Percentiles rank a stretch among this genome's conserved stretches.
Conservation (phyloP, 371 early-diverging fungal genomes). For the Mortierella sp. region DNA sequence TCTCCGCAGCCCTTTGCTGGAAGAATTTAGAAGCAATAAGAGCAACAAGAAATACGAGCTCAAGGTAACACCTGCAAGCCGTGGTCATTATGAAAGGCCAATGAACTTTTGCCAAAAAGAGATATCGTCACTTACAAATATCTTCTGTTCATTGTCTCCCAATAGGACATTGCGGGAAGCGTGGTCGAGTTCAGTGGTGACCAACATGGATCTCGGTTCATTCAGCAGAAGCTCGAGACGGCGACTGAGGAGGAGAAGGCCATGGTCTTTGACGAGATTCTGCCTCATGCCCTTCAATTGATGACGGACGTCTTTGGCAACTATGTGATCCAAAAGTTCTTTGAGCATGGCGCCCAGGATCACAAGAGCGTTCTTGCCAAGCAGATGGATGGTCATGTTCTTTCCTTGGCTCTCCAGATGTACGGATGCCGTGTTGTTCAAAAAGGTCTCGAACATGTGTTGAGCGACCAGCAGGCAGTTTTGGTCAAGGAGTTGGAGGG, state of each 20-base stretch:
- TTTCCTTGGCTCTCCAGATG: conserved; percentile 97
- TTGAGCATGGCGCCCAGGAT: conserved; percentile 94
- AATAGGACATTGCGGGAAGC: conserved; percentile 91
- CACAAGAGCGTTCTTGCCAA: conserved; percentile 92
- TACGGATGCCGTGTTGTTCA: conserved; percentile 99
- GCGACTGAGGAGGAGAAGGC: conserved; percentile 95
- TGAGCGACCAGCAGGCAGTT: conserved; percentile 89
- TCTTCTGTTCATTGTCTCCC: neutral
- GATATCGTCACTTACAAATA: neutral
- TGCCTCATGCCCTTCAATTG: conserved; percentile 93
- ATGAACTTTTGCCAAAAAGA: too few species aligned
- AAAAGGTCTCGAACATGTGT: conserved; percentile 96
- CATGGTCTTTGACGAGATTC: conserved; percentile 97
- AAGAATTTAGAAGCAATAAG: conserved; percentile 80
- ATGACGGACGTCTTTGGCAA: conserved; percentile 99
- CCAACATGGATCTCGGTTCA: conserved; percentile 99
- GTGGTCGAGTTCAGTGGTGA: conserved; percentile 99
- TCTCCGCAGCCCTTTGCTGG: conserved; percentile 84
- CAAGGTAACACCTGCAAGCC: conserved; percentile 48
- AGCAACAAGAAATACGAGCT: conserved; percentile 89
- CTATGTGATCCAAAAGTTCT: conserved; percentile 99
- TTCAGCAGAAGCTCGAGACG: conserved; percentile 98
- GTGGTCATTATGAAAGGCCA: neutral
- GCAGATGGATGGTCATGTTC: conserved; percentile 96
- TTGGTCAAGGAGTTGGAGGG: conserved; percentile 96